phyloP scores from a whole-genome alignment of 306 rosid species.

The Lathyrus tuberosus region DNA sequence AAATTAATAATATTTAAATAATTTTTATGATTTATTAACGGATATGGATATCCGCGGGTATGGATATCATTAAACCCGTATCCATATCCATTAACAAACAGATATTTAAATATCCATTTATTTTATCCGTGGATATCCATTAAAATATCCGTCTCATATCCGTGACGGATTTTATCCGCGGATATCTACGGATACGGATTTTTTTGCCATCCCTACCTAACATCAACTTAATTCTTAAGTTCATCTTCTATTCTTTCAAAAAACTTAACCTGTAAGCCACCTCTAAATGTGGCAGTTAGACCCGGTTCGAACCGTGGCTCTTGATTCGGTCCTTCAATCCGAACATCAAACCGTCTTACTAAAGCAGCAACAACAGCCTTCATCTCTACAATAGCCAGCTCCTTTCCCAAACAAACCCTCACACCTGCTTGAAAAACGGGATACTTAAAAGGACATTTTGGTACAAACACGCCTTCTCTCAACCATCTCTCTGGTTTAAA shows the following conservation, averaged over 20 bases:
- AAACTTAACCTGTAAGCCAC: conserved; percentile 70
- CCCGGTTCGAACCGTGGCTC: conserved; percentile 65
- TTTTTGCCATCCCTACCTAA: too few species aligned
- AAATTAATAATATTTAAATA: too few species aligned
- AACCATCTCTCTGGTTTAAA: conserved; percentile 88
- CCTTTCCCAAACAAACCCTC: conserved; percentile 88
- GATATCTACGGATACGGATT: too few species aligned
- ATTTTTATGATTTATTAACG: too few species aligned
- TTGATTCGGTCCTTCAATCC: conserved; percentile 29
- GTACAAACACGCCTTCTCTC: conserved; percentile 48
- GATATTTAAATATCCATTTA: too few species aligned
- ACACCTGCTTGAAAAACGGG: conserved; percentile 87
- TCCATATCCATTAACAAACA: too few species aligned
- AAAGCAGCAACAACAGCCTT: conserved; percentile 48
- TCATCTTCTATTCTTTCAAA: conserved; percentile 44
- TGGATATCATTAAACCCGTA: too few species aligned
- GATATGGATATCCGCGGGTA: too few species aligned
- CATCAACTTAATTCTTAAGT: conserved; percentile 2
- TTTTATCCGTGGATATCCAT: too few species aligned
- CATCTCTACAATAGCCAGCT: conserved; percentile 73
- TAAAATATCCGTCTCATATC: too few species aligned
- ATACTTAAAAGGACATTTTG: conserved; percentile 59
- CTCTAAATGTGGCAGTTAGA: conserved; percentile 66
- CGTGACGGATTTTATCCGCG: too few species aligned
- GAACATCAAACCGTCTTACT: conserved; percentile 55